Evolutionary conservation across 2,329 filamentous ascomycete species (phyloP), one percentile per base, ranked within the genome.

Genomic region (Capronia coronata): DNA sequence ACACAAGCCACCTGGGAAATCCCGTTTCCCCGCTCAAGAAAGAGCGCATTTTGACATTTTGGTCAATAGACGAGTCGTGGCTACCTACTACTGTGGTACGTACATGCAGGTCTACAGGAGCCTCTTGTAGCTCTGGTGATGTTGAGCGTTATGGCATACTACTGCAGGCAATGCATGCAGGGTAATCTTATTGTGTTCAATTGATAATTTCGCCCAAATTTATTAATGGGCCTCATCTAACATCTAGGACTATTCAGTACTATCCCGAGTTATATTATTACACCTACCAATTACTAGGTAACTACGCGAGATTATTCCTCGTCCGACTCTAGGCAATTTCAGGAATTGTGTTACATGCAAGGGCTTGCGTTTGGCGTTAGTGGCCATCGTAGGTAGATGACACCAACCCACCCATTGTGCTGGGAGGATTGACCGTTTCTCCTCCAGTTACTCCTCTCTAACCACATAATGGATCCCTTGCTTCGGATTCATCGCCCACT

Each of bases 271-370:
- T n/a, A 32, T 32, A 9, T 3, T 6, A 32, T n/a, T n/a, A n/a
- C n/a, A n/a, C n/a, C n/a, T n/a, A n/a, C n/a, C n/a, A n/a, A n/a
- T n/a, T n/a, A n/a, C n/a, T n/a, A n/a, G n/a, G 29, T 32, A 3
- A 14, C 34, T 34, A 40, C 23, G 43, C 48, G 43, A 46, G 23
- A 48, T 48, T 48, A 23, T 48, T 5, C 44, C 18, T 29, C 21
- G 30, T 23, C 29, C 11, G n/a, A 21, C 14, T 37, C 23, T 9
- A 32, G 29, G 7, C n/a, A 41, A 48, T 48, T 40, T 47, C 44
- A 40, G 13, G 23, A 18, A 27, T 22, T 41, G 44, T 47, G 27
- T 16, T 18, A 47, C 44, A 16, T 18, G 14, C 21, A 40, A 30
- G 37, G 16, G 10, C 34, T 6, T 14, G n/a, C 16, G n/a, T 18